Conservation (phyloP, 2,329 filamentous ascomycete genomes). For the Emmonsia crescens region DNA sequence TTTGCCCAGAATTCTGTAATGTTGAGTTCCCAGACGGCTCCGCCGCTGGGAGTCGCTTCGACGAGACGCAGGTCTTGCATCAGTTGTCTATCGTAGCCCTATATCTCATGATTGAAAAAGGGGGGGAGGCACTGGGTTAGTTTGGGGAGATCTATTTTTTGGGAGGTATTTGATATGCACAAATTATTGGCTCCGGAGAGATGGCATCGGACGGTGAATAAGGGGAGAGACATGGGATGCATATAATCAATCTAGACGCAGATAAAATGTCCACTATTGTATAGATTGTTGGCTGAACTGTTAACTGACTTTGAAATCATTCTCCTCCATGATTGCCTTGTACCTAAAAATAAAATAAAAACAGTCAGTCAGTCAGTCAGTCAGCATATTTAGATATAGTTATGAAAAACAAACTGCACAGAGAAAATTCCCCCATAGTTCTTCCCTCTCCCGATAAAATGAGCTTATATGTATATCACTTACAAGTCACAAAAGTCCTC, state of each 20-base stretch:
- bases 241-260: background rate
- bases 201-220: too few relatives aligned
- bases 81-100: slow-evolving; percentile 18
- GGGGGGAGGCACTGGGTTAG: background rate
- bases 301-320: slow-evolving; percentile 11
- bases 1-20: slow-evolving; percentile 18
- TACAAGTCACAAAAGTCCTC: slow-evolving; percentile 11
- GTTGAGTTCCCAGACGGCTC: slow-evolving; percentile 16
- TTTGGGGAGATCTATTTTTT: background rate
- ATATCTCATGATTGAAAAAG: background rate
- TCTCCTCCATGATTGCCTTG: slow-evolving; percentile 8
- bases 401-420: too few relatives aligned
- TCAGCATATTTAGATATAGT: too few relatives aligned
- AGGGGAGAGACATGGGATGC: too few relatives aligned
- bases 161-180: background rate
- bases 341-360: slow-evolving; percentile 6
- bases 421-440: background rate
- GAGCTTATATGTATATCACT: background rate
- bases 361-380: background rate
- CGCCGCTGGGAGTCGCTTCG: slow-evolving; percentile 16
- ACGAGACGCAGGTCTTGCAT: slow-evolving; percentile 18
- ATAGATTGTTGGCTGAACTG: too few relatives aligned
- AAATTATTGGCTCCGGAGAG: background rate
- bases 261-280: background rate
- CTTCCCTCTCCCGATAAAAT: background rate